Conservation (phyloP, 352 stramenopile genomes). For the Pythium aphanidermatum region DNA sequence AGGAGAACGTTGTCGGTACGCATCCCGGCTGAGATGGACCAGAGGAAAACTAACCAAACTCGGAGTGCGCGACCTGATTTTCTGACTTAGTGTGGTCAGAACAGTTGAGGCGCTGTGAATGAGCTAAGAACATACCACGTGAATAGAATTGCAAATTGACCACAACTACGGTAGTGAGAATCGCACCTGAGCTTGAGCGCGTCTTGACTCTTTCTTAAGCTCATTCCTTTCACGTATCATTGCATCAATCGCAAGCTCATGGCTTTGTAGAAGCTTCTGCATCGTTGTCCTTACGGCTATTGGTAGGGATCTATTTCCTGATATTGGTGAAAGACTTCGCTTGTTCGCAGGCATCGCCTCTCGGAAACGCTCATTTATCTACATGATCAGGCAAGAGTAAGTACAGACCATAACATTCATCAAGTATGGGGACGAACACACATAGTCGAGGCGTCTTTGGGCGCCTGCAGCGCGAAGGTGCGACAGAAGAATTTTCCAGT, state of each 20-base stretch:
- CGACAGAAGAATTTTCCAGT: constrained; percentile 45
- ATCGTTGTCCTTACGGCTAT: constrained; percentile 28
- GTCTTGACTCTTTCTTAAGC: constrained; percentile 24
- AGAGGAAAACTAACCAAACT: constrained; percentile 6
- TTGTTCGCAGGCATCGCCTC: neutral
- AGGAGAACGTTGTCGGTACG: constrained; percentile 20
- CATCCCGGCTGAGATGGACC: constrained; percentile 7
- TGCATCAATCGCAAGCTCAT: constrained; percentile 24
- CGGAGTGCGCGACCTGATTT: constrained; percentile 17
- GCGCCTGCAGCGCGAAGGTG: constrained; percentile 20
- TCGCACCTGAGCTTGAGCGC: constrained; percentile 36
- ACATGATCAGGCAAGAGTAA: neutral
- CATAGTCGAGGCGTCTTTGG: constrained; percentile 36
- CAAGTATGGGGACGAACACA: neutral
- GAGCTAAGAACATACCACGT: constrained; percentile 32
- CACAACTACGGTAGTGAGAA: neutral
- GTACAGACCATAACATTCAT: neutral
- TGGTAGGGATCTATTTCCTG: neutral
- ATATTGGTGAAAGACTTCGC: neutral
- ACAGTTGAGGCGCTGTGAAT: constrained; percentile 49
- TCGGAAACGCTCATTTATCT: constrained; percentile 14
- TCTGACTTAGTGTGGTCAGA: constrained; percentile 36
- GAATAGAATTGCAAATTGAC: no score
- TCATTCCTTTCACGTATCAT: constrained; percentile 21
- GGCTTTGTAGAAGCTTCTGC: constrained; percentile 36